Evolutionary conservation across 257 asterid genomes (phyloP), one percentile per base, ranked within the genome.

Genomic region (Capsicum chinense): DNA sequence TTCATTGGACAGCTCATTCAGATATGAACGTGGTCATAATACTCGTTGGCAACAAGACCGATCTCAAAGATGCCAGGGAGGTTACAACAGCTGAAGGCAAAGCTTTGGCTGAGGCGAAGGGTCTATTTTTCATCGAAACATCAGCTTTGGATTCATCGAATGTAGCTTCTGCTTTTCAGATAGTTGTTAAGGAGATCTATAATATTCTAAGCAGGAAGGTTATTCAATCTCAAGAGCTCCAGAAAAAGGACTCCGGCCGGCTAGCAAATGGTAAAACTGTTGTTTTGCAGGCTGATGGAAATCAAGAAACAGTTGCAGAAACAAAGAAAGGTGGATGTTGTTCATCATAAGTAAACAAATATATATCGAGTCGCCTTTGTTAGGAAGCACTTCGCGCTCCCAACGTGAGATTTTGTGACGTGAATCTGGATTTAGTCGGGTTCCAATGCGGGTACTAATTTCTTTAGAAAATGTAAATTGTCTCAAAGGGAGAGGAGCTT

Each of bases 191-290:
- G 69, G 85, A 73, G 81, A 85, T 85, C 21, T 85, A 81, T 62
- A 81, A 73, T 63, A 85, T 85, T 70, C 68, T 85, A 19, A 85
- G 87, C 85, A 80, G 85, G 79, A 85, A 85, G 47, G 87, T 85
- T 60, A 81, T 82, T 52, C 85, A 85, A 73, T 85, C 87, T 57
- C 85, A 85, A 73, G 87, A 85, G 39, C 83, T 85, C 58, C 83
- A 82, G 69, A 59, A 66, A 26, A 85, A 85, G 44, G 87, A 85
- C 21, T 71, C 85, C 0, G 67, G 85, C 0, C 83, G 85, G 9
- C 68, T 85, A 60, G 85, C 67, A 9, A 81, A 85, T 69, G 87
- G 87, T 33, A 81, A 85, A 50, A n/a, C 85, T 0, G 79, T 85
- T 17, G 87, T 85, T 80, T 57, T 85, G 66, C 82, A 68, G 82